These are phyloP conservation scores for Agrocybe praecox DNA, from an alignment of 768 basidiomycete species.

Conservation along the genomic window DNA sequence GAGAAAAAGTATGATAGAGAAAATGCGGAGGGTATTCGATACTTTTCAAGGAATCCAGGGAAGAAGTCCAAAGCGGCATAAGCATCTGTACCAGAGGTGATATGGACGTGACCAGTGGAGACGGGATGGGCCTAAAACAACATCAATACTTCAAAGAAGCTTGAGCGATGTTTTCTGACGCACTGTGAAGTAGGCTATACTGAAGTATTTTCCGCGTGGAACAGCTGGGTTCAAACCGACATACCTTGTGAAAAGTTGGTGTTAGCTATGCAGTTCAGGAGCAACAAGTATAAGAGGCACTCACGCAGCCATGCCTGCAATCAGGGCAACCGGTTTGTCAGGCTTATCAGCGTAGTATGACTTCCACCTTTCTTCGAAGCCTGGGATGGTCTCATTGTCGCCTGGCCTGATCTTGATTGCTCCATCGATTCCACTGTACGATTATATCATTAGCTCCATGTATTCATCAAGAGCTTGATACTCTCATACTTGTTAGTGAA, in stretches of 20 bases:
- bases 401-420: slow-evolving; percentile 61
- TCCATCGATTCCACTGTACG: slow-evolving; percentile 49
- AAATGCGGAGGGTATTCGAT: background rate
- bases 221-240: slow-evolving; percentile 15
- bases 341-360: slow-evolving; percentile 49
- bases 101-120: slow-evolving; percentile 37
- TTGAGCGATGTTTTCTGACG: slow-evolving; percentile 1
- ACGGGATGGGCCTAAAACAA: slow-evolving; percentile 33
- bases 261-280: background rate
- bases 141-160: background rate
- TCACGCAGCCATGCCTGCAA: slow-evolving; percentile 44
- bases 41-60: slow-evolving; percentile 24
- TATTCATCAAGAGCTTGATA: background rate
- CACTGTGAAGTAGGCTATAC: slow-evolving; percentile 33
- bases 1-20: background rate
- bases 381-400: slow-evolving; percentile 48
- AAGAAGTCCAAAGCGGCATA: slow-evolving; percentile 25
- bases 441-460: background rate
- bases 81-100: slow-evolving; percentile 31
- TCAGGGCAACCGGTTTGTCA: slow-evolving; percentile 56
- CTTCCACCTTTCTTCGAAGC: slow-evolving; percentile 51
- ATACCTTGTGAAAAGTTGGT: slow-evolving; percentile 21
- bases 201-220: slow-evolving; percentile 26
- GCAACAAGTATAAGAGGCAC: slow-evolving; percentile 6
- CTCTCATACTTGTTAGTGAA: slow-evolving; percentile 56